Evolutionary conservation across 208 protist species (phyloP), one percentile per base, ranked within the genome.

Genomic region (Acanthamoeba sp.): DNA sequence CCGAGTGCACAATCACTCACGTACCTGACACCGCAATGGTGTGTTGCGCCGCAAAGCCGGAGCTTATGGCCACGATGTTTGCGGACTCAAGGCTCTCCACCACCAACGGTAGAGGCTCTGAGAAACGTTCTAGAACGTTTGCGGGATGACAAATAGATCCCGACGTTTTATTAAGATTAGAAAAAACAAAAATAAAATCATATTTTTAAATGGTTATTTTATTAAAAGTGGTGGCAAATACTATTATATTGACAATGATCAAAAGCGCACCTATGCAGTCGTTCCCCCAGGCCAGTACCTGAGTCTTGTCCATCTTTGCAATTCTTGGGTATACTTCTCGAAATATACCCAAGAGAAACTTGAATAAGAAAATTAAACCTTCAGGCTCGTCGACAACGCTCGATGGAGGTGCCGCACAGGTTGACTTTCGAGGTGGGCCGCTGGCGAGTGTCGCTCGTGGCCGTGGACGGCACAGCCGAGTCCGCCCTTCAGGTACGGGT

Each of bases 151-250:
- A n/a, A n/a, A n/a, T n/a, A n/a, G n/a, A n/a, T n/a, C n/a, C n/a
- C n/a, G n/a, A n/a, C n/a, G n/a, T 32, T 69, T 69, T 36, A 69
- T 69, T 69, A n/a, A n/a, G n/a, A 62, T 62, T 62, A 62, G 22
- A 22, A 62, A 62, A 62, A 62, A 27, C 12, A 62, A 27, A 62
- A 62, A 62, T 62, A 62, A 62, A 62, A 22, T 27, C 12, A 62
- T 69, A 36, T 69, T 32, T 32, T 69, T 69, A 36, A 36, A 27
- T 69, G 18, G 5, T n/a, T 27, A 69, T 32, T 27, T 36, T 69
- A n/a, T n/a, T n/a, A n/a, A n/a, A n/a, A n/a, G n/a, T n/a, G n/a
- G n/a, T n/a, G n/a, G n/a, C n/a, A n/a, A n/a, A n/a, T n/a, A n/a
- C n/a, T n/a, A 62, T 62, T 62, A 62, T 62, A 62, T 27, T 62